Evolutionary conservation across 1,284 basidiomycete genomes (phyloP).

Genomic region (Leccinum subrobustum): DNA sequence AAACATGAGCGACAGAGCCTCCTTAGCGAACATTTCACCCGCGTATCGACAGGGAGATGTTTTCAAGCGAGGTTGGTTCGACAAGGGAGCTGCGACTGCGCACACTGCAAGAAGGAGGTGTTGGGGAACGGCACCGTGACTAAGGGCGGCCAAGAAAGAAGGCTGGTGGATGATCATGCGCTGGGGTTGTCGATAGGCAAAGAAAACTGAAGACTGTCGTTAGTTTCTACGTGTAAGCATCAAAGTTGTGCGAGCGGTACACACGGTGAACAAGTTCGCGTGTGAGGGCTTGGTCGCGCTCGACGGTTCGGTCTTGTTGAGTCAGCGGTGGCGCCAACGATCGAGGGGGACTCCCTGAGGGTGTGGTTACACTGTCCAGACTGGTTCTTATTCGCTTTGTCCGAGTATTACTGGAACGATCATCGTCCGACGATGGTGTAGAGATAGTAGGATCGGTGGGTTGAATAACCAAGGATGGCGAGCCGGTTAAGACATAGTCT

Average conservation of each 20-base stretch:
- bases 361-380: constrained; percentile 16
- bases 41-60: constrained; percentile 60
- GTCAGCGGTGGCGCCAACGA: constrained; percentile 34
- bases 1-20: constrained; percentile 68
- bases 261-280: constrained; percentile 73
- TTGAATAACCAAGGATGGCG: constrained; percentile 20
- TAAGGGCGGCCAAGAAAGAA: constrained; percentile 63
- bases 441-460: constrained; percentile 18
- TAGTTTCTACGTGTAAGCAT: constrained; percentile 5
- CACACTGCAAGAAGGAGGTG: constrained; percentile 71
- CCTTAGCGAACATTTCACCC: constrained; percentile 67
- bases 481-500: constrained; percentile 14
- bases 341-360: constrained; percentile 42
- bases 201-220: constrained; percentile 57
- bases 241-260: constrained; percentile 27
- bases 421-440: constrained; percentile 28
- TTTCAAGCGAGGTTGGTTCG: constrained; percentile 60
- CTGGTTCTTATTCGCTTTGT: constrained; percentile 27
- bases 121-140: constrained; percentile 60
- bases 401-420: constrained; percentile 25
- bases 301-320: constrained; percentile 36
- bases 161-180: constrained; percentile 74
- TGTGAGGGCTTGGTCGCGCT: constrained; percentile 61
- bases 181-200: constrained; percentile 75
- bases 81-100: constrained; percentile 71